Conservation (phyloP, 2,329 filamentous ascomycete species). For the Ascochyta koolunga region DNA sequence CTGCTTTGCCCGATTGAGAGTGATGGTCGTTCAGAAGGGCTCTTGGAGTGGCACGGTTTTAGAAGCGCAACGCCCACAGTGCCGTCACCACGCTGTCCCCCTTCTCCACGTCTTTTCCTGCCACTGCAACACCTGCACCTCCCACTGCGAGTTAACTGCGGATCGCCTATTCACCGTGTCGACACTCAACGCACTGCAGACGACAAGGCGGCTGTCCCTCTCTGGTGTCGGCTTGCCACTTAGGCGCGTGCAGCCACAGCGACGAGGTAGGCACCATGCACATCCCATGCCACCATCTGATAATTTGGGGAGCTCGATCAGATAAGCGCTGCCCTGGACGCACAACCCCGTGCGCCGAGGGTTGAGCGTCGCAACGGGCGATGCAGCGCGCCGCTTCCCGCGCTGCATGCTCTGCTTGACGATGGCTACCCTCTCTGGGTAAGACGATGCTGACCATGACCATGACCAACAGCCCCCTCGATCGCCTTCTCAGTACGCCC, state of each 20-base stretch:
- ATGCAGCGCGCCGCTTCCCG: neutral
- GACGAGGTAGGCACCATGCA: slow-evolving; percentile 8
- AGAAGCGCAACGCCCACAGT: slow-evolving; percentile 12
- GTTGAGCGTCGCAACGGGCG: slow-evolving; percentile 11
- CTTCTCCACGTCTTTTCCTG: slow-evolving; percentile 3
- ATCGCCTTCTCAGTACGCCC: slow-evolving; percentile 7
- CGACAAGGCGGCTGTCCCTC: slow-evolving; percentile 20
- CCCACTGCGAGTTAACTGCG: neutral
- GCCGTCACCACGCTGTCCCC: slow-evolving; percentile 15
- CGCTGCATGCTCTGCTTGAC: slow-evolving; percentile 1
- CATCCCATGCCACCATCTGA: slow-evolving; percentile 20
- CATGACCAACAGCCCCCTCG: slow-evolving; percentile 10
- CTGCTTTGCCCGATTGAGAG: slow-evolving; percentile 15
- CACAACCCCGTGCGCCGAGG: slow-evolving; percentile 15
- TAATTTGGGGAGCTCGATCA: slow-evolving; percentile 9
- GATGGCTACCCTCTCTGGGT: neutral
- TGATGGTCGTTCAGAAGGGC: slow-evolving; percentile 11
- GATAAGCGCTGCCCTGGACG: slow-evolving; percentile 8
- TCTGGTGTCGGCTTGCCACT: slow-evolving; percentile 14
- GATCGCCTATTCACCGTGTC: slow-evolving; percentile 10
- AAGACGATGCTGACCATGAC: slow-evolving; percentile 22
- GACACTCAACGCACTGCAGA: slow-evolving; percentile 8
- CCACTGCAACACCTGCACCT: neutral
- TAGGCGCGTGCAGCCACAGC: slow-evolving; percentile 13
- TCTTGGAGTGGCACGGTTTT: slow-evolving; percentile 16